Percentiles rank a stretch among this genome's conserved stretches.
These are phyloP conservation scores for Macrolepiota albuminosa DNA, from an alignment of 768 basidiomycete species.

Conservation along the genomic window DNA sequence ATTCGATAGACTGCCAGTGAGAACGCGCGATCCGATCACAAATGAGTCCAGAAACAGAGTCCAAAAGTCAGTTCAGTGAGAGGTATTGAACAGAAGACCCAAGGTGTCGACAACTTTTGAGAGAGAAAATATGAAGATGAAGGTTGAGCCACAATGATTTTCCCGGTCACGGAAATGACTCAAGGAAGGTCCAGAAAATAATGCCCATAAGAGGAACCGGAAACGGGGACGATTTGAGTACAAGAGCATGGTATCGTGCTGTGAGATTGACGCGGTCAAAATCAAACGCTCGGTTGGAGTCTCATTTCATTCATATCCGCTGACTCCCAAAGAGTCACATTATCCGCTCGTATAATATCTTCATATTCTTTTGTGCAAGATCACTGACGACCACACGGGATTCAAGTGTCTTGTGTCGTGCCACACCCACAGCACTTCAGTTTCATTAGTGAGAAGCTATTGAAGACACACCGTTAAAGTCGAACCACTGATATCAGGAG, in stretches of 20 bases:
- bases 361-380: too few relatives aligned
- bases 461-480: neutral
- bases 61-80: too few relatives aligned
- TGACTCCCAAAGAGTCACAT: too few relatives aligned
- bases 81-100: neutral
- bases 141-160: neutral
- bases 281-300: too few relatives aligned
- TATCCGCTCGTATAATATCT: too few relatives aligned
- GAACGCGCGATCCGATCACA: neutral
- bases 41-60: neutral
- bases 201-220: neutral
- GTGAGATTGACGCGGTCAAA: too few relatives aligned
- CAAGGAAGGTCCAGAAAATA: neutral
- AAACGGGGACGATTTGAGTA: neutral
- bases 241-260: neutral
- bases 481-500: neutral
- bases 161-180: neutral
- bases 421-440: neutral
- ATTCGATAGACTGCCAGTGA: neutral
- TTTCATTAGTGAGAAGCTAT: neutral
- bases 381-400: too few relatives aligned
- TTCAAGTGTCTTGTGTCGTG: neutral
- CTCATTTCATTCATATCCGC: too few relatives aligned
- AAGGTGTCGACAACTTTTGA: neutral
- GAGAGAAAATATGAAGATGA: neutral